These are phyloP conservation scores for Talaromyces funiculosus DNA, from an alignment of 2,329 filamentous ascomycete species.

Conservation along the genomic window DNA sequence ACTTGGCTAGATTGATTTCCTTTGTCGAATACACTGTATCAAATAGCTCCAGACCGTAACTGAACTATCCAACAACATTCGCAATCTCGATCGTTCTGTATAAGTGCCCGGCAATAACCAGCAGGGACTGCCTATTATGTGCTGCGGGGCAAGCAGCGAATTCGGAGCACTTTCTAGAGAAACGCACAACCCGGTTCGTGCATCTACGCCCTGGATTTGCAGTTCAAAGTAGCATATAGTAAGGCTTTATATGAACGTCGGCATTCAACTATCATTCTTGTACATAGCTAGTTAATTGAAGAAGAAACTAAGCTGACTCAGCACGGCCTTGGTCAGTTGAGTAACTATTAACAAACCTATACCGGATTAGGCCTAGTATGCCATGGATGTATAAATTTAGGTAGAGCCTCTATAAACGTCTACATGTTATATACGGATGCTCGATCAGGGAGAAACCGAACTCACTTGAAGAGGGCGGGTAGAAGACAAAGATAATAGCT, in stretches of 20 bases:
- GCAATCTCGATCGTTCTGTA: no score
- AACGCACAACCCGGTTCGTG: background rate
- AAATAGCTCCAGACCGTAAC: background rate
- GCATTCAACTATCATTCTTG: no score
- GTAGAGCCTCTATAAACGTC: background rate
- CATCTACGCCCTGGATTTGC: background rate
- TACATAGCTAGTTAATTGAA: background rate
- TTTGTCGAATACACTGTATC: constrained; percentile 12
- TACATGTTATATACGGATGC: background rate
- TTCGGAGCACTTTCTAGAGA: background rate
- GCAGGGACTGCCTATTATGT: background rate
- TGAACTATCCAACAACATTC: no score
- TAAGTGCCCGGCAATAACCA: background rate
- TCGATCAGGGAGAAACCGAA: background rate
- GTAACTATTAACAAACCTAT: background rate
- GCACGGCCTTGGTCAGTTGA: background rate
- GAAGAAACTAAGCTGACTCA: background rate
- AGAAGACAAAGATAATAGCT: background rate
- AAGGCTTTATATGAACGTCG: no score
- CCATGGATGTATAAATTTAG: background rate
- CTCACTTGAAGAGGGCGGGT: background rate
- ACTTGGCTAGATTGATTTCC: constrained; percentile 15
- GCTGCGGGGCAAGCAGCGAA: background rate
- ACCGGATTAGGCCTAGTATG: background rate
- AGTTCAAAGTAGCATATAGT: no score